Evolutionary conservation across 2,329 filamentous ascomycete species (phyloP).

Genomic region (Ophiostoma ulmi): DNA sequence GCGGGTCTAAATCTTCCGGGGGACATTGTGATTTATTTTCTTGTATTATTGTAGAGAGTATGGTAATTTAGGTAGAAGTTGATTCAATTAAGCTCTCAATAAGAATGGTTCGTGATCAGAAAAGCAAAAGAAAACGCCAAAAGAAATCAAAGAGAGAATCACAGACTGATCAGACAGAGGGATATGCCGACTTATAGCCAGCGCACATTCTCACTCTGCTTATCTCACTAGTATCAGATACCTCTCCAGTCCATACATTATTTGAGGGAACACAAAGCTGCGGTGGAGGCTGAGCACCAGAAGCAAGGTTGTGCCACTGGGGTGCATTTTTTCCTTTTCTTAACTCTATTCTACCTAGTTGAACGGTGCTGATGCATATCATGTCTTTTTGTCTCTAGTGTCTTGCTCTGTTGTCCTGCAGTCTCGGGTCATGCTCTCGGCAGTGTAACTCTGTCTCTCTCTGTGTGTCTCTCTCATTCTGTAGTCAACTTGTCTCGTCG

Average conservation of each 20-base stretch:
- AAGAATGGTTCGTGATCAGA: too few relatives aligned
- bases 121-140: not conserved
- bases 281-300: conserved; percentile 5
- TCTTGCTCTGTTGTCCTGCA: not conserved
- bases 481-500: not conserved
- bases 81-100: not conserved
- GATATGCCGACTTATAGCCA: conserved; percentile 4
- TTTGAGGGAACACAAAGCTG: not conserved
- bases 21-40: not conserved
- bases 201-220: not conserved
- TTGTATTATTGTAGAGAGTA: not conserved
- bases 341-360: too few relatives aligned
- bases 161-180: not conserved
- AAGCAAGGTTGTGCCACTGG: conserved; percentile 1
- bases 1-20: not conserved
- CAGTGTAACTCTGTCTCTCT: conserved; percentile 6
- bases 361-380: not conserved
- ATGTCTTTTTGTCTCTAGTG: conserved; percentile 2
- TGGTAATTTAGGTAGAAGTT: not conserved
- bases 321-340: not conserved
- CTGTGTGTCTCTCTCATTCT: not conserved
- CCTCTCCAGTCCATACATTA: not conserved
- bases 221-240: not conserved
- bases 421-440: conserved; percentile 10
- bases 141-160: not conserved